phyloP scores from a whole-genome alignment of 352 stramenopile genomes.

The Phytophthora nicotianae region DNA sequence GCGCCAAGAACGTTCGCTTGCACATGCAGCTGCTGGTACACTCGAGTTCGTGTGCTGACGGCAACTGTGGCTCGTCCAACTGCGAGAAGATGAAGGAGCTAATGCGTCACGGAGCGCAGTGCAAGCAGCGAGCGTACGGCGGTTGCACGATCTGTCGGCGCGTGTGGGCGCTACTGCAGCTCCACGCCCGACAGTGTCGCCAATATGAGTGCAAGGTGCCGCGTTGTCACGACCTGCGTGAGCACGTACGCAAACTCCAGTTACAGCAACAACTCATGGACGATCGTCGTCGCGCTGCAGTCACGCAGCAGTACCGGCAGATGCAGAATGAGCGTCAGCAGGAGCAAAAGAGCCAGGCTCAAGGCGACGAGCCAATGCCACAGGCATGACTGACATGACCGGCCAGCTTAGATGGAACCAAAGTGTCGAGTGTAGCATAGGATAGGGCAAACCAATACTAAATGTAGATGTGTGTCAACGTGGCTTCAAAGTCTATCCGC shows the following conservation, averaged over 20 bases:
- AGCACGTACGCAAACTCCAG: slow-evolving; percentile 95
- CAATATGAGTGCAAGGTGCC: slow-evolving; percentile 94
- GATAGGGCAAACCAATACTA: slow-evolving; percentile 38
- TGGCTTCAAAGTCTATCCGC: slow-evolving; percentile 12
- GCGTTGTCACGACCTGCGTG: slow-evolving; percentile 95
- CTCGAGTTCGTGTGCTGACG: slow-evolving; percentile 92
- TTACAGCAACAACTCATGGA: slow-evolving; percentile 98
- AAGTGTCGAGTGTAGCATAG: slow-evolving; percentile 47
- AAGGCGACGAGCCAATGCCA: slow-evolving; percentile 46
- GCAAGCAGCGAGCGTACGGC: slow-evolving; percentile 91
- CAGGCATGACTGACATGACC: slow-evolving; percentile 34
- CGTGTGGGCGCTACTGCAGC: slow-evolving; percentile 97
- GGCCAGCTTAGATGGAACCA: slow-evolving; percentile 16
- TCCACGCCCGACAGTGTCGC: slow-evolving; percentile 97
- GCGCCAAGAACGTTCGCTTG: slow-evolving; percentile 95
- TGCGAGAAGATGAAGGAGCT: slow-evolving; percentile 99
- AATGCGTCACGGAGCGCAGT: slow-evolving; percentile 95
- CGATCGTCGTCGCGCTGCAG: slow-evolving; percentile 91
- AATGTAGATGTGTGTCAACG: slow-evolving; percentile 47
- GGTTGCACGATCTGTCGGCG: slow-evolving; percentile 96
- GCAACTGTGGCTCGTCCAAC: slow-evolving; percentile 95
- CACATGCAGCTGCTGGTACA: slow-evolving; percentile 99
- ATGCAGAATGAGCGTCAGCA: slow-evolving; percentile 67
- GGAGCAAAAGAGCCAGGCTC: slow-evolving; percentile 37
- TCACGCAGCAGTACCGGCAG: slow-evolving; percentile 88